Percentiles rank a stretch among this genome's conserved stretches.
phyloP scores from a whole-genome alignment of 805 yeast genomes.

The Lachancea sp. region DNA sequence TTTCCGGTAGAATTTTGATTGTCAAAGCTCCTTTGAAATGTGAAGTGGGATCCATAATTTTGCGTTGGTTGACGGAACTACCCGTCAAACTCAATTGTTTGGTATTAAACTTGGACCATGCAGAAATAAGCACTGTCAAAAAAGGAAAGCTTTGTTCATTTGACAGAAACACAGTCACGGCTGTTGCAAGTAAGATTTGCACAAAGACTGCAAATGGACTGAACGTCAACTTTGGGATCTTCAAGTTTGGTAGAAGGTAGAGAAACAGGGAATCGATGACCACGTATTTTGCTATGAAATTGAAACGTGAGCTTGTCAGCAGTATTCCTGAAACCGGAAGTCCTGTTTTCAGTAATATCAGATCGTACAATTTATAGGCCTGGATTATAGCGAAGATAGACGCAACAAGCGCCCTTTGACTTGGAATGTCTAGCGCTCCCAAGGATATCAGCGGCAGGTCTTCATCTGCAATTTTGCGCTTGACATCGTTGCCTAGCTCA shows the following conservation, averaged over 20 bases:
- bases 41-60: conserved; percentile 23
- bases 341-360: conserved; percentile 50
- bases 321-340: conserved; percentile 28
- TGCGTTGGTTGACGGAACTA: conserved; percentile 33
- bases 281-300: conserved; percentile 64
- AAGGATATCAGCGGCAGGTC: conserved; percentile 52
- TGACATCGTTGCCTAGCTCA: not conserved
- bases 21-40: conserved; percentile 85
- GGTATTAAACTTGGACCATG: conserved; percentile 39
- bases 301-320: conserved; percentile 43
- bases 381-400: conserved; percentile 70
- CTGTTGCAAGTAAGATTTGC: conserved; percentile 42
- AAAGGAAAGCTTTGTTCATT: conserved; percentile 46
- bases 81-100: conserved; percentile 51
- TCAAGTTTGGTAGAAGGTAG: conserved; percentile 64
- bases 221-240: conserved; percentile 70
- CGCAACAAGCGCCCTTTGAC: conserved; percentile 66
- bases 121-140: conserved; percentile 34
- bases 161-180: conserved; percentile 48
- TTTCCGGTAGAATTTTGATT: conserved; percentile 84
- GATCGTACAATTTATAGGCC: conserved; percentile 76
- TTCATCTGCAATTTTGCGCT: not conserved
- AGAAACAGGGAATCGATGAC: conserved; percentile 66
- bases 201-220: conserved; percentile 48
- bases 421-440: conserved; percentile 59